A percentile compares a stretch with the other conserved stretches of the same genome.
These are phyloP conservation scores for Vigna radiata DNA, from an alignment of 306 rosid species.

Conservation along the genomic window DNA sequence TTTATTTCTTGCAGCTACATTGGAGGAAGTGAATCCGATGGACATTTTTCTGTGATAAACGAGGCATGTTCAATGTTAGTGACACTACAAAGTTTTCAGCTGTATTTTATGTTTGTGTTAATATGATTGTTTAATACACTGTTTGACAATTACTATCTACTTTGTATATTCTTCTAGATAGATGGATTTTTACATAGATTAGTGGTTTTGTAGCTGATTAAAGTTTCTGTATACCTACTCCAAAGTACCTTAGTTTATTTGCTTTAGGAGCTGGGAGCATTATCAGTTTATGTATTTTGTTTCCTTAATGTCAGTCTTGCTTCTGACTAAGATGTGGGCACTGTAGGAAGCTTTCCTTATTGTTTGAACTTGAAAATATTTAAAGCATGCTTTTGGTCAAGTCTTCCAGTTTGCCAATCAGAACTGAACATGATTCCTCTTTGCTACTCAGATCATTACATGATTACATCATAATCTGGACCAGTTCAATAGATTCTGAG, in stretches of 20 bases:
- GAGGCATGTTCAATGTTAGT: constrained; percentile 99
- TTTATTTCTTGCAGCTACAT: constrained; percentile 74
- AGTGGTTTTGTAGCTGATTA: constrained; percentile 31
- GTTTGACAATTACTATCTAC: constrained; percentile 25
- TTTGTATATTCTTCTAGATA: constrained; percentile 17
- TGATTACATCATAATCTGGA: constrained; percentile 4
- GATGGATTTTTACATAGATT: constrained; percentile 21
- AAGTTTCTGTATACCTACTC: constrained; percentile 30
- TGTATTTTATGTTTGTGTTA: constrained; percentile 27
- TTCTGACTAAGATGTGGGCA: constrained; percentile 23
- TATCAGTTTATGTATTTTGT: constrained; percentile 27
- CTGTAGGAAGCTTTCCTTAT: constrained; percentile 16
- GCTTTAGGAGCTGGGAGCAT: constrained; percentile 31
- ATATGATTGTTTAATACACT: background rate
- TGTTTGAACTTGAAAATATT: constrained; percentile 39
- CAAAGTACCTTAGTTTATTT: constrained; percentile 21
- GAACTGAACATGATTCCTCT: constrained; percentile 22
- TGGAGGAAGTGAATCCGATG: constrained; percentile 85
- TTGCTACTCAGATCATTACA: constrained; percentile 18
- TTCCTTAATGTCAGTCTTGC: background rate
- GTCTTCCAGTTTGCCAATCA: constrained; percentile 28
- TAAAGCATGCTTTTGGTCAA: background rate
- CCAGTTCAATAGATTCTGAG: constrained; percentile 15
- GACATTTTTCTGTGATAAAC: constrained; percentile 83
- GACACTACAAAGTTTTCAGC: constrained; percentile 45